A percentile compares a stretch with the other conserved stretches of the same genome.
phyloP scores from a whole-genome alignment of 768 basidiomycete genomes.

The Calocybe indica region DNA sequence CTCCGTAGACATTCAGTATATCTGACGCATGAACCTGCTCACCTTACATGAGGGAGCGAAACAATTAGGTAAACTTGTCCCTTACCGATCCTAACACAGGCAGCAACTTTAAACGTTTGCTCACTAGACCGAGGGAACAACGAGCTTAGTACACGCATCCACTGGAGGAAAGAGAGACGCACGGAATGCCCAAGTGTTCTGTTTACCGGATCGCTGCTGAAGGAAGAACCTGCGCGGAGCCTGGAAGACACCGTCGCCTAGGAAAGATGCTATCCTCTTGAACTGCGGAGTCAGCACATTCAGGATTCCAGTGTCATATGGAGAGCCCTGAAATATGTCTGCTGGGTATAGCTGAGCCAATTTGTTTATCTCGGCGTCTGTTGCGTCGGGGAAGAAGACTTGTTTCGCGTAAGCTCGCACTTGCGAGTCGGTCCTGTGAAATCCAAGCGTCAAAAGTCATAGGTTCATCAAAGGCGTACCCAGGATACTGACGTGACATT shows the following conservation, averaged over 20 bases:
- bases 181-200: conserved; percentile 40
- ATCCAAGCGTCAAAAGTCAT: background rate
- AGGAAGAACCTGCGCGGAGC: conserved; percentile 46
- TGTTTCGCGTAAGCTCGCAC: conserved; percentile 21
- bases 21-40: conserved; percentile 37
- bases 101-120: conserved; percentile 35
- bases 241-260: conserved; percentile 45
- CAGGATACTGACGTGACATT: conserved; percentile 39
- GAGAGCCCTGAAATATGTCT: conserved; percentile 38
- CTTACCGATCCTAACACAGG: conserved; percentile 41
- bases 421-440: conserved; percentile 16
- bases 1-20: conserved; percentile 32
- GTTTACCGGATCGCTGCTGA: conserved; percentile 28
- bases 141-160: background rate
- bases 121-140: conserved; percentile 25
- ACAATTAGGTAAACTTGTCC: no score
- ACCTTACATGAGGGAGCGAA: background rate
- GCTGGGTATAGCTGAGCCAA: conserved; percentile 28
- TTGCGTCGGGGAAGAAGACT: conserved; percentile 16
- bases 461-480: background rate
- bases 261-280: conserved; percentile 45
- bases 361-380: conserved; percentile 10
- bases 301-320: conserved; percentile 36
- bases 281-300: conserved; percentile 41
- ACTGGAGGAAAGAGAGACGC: conserved; percentile 11